Base-by-base conservation (phyloP, 2,329 filamentous ascomycete genomes). In the Epichloe elymi region DNA sequence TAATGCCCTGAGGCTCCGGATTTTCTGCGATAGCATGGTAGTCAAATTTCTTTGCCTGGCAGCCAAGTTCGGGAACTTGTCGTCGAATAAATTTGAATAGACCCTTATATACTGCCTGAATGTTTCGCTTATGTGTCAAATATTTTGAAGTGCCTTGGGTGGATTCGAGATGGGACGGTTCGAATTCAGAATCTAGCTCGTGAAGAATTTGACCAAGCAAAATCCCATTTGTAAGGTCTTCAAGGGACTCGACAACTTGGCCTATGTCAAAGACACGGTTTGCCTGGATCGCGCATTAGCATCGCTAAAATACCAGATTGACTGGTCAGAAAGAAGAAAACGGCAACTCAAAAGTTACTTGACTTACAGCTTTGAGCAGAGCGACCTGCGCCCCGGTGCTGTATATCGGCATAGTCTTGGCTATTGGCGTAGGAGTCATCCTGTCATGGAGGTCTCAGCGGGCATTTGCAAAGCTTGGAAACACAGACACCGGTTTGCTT, bases 21-120 rank as follows among this genome's bases (percentile, higher is more conserved):
- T 78, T 73, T 57, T 79, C 75, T 54, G 74, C 76, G 50, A 82
- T 72, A 48, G 73, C 70, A 64, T 78, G 77, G 58, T 80, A 78
- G 58, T 82, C 72, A 51, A 75, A 70, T 41, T 70, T 70, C 57
- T 72, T 73, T 48, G 76, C 71, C 53, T 80, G 67, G 37, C 72
- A 73, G 51, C 72, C 71, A 50, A 80, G 68, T 40, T 74, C 73
- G 3, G 70, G 67, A 55, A 75, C 74, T 49, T 76, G 66, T 46
- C 73, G 70, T 48, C 75, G 74, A 51, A 80, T 75, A 59, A 79
- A 81, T 43, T 73, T 72, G 51, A 74, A 71, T 12, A 80, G 64
- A 35, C 74, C 74, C 56, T 75, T 76, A 58, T 78, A 73, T 38
- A 80, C 71, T 47, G 71, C 67, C 58, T 79, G 75, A 35, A 80